A percentile compares a stretch with the other conserved stretches of the same genome.
Conservation (phyloP, 2,329 filamentous ascomycete species). For the Coleophoma eucalyptorum region DNA sequence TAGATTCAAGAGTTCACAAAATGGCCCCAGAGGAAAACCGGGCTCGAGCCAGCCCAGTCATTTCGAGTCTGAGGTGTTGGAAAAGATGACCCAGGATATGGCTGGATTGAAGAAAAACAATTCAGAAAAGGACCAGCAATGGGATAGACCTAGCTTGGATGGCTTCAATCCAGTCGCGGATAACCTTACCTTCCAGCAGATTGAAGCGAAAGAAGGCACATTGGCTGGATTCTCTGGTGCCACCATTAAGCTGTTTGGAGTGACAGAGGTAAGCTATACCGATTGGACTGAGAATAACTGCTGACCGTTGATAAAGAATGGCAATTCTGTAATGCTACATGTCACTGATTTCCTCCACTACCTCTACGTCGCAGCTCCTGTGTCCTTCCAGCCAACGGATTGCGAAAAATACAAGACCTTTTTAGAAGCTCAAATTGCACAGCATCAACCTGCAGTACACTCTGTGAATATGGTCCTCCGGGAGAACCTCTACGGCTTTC, state of each 20-base stretch:
- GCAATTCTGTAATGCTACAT: conserved; percentile 91
- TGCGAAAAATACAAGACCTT: conserved; percentile 75
- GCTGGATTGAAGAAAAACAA: conserved; percentile 81
- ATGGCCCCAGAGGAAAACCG: conserved; percentile 55
- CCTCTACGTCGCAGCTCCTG: conserved; percentile 85
- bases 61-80: conserved; percentile 90
- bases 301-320: conserved; percentile 39
- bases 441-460: conserved; percentile 70
- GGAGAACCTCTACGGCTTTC: conserved; percentile 91
- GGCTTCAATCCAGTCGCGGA: conserved; percentile 62
- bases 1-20: conserved; percentile 60
- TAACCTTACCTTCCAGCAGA: conserved; percentile 86
- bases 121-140: conserved; percentile 89
- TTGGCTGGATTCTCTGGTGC: conserved; percentile 67
- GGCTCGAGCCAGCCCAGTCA: conserved; percentile 76
- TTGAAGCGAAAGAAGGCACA: conserved; percentile 89
- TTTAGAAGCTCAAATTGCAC: conserved; percentile 74
- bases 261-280: conserved; percentile 62
- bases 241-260: conserved; percentile 88
- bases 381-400: conserved; percentile 75
- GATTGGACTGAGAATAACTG: background rate
- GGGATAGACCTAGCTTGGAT: conserved; percentile 65
- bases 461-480: conserved; percentile 78
- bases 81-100: conserved; percentile 95
- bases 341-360: conserved; percentile 97